Conservation (phyloP, 2,329 filamentous ascomycete genomes). For the Xylariaceae sp. region DNA sequence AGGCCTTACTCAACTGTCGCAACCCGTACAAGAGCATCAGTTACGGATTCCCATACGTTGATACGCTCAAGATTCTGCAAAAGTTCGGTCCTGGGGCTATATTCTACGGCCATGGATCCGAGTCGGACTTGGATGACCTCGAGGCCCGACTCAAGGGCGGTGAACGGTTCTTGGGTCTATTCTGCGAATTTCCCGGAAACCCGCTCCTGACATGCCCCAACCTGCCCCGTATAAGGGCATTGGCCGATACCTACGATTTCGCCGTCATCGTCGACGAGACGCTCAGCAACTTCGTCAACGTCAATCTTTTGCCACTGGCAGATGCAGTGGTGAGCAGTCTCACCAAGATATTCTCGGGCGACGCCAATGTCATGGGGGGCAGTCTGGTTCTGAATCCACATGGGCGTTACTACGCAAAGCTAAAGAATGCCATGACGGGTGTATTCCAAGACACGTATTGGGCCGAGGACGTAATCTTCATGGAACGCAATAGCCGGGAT, state of each 20-base stretch:
- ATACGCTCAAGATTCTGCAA: conserved; percentile 89
- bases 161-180: conserved; percentile 75
- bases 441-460: conserved; percentile 89
- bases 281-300: conserved; percentile 92
- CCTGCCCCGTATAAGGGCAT: conserved; percentile 69
- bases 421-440: conserved; percentile 63
- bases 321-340: conserved; percentile 93
- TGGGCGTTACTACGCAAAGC: conserved; percentile 61
- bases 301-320: conserved; percentile 83
- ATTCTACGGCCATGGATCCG: conserved; percentile 81
- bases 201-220: conserved; percentile 83
- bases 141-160: conserved; percentile 67
- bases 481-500: conserved; percentile 94
- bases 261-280: conserved; percentile 92
- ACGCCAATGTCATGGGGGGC: conserved; percentile 98
- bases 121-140: conserved; percentile 77
- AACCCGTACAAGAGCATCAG: conserved; percentile 73
- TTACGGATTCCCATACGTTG: conserved; percentile 96
- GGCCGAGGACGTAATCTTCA: conserved; percentile 89
- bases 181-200: conserved; percentile 94
- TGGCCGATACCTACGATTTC: conserved; percentile 84
- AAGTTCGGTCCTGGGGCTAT: conserved; percentile 88
- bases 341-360: conserved; percentile 95
- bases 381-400: conserved; percentile 63
- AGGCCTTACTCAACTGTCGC: conserved; percentile 62